These are phyloP conservation scores for Strobilomyces dryophilus DNA, from an alignment of 768 basidiomycete genomes.

Conservation along the genomic window DNA sequence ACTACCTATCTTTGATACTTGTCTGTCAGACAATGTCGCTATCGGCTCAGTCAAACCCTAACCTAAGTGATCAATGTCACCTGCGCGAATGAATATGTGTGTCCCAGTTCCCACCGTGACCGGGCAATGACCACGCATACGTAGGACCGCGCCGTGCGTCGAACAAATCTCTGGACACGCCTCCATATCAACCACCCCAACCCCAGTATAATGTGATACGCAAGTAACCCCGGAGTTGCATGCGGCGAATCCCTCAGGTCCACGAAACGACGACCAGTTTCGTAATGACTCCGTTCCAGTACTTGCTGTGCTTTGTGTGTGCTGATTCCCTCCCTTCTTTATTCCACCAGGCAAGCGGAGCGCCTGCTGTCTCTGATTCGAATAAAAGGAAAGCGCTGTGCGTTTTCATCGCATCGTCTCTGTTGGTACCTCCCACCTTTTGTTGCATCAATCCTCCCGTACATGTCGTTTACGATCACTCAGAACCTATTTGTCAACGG, in stretches of 20 bases:
- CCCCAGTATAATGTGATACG: too few species aligned
- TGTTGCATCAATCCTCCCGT: not conserved
- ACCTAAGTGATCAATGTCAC: too few species aligned
- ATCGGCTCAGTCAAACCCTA: too few species aligned
- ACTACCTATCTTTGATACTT: not conserved
- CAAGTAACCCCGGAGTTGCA: conserved; percentile 2
- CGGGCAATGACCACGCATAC: too few species aligned
- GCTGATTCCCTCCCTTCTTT: not conserved
- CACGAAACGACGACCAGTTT: not conserved
- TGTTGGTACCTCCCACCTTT: not conserved
- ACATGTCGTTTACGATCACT: conserved; percentile 21
- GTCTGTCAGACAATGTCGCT: too few species aligned
- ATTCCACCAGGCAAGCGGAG: not conserved
- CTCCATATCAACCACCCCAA: conserved; percentile 16
- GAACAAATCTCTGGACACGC: too few species aligned
- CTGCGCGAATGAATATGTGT: too few species aligned
- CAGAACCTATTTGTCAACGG: conserved; percentile 34
- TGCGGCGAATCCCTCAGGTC: not conserved
- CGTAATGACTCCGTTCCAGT: not conserved
- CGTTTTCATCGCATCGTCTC: not conserved
- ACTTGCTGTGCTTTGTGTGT: conserved; percentile 13
- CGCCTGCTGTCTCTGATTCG: not conserved
- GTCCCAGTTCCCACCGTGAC: too few species aligned
- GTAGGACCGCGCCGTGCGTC: not conserved
- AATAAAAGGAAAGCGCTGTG: conserved; percentile 4